Base-by-base conservation (phyloP, 1,284 basidiomycete genomes). In the Sanghuangporus weigelae region DNA sequence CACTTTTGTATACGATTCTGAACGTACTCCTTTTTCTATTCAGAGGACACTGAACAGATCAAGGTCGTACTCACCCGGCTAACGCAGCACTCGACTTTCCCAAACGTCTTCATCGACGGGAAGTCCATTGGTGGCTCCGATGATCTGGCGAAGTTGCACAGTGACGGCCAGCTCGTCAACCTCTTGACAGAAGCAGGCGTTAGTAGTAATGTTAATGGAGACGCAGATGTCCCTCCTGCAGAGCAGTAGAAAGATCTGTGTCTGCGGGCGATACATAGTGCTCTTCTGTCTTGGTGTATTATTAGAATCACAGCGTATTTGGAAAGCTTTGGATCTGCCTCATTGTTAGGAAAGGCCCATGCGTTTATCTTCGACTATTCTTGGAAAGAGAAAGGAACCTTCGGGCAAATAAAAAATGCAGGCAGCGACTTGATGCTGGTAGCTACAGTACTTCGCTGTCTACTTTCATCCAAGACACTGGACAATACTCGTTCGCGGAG, bases 61-160 rank as follows among this genome's bases (percentile, higher is more conserved):
- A 91, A 93, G 71, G 73, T 76, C 3, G 75, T 93, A 26, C 76
- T 94, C 53, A 78, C 77, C 5, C 84, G 90, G 31, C 74, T 92
- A 36, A 93, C 92, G 0, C 73, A 75, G 1, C 86, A 81, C 35
- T 73, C 78, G 6, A 93, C 92, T 0, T 91, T 92, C 71, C 92
- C 92, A 0, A 93, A 93, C 67, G 76, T 90, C 62, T 70, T 94
- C 49, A 70, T 93, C 7, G 77, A 79, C 50, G 88, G 89, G 7
- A 77, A 77, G 39, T 85, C 86, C 1, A 78, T 93, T 4, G 92
- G 92, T 10, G 91, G 92, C 16, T 87, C 82, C 3, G 90, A 92
- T 68, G 79, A 87, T 36, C 73, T 93, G 14, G 74, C 78, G 2
- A 69, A 69, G 11, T 71, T 90, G 50, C 84, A 89, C 68, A 71